Percentiles rank a stretch among this genome's conserved stretches.
Evolutionary conservation across 176 grass and related monocot species (phyloP).

Genomic region (Poa pratensis): DNA sequence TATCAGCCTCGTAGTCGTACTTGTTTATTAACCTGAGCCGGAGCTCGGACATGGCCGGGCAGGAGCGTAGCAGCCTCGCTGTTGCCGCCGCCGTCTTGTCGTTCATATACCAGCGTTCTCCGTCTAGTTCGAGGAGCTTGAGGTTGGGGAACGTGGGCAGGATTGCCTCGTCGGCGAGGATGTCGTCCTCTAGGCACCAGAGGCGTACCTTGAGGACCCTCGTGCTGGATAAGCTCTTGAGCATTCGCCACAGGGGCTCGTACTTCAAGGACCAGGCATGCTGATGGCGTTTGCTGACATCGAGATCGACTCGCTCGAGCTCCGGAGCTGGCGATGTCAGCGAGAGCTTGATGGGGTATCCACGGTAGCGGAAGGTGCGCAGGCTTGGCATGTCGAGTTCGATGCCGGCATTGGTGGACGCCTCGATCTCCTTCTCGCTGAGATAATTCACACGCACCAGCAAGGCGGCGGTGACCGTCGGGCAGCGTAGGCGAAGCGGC

Average conservation of each 20-base stretch:
- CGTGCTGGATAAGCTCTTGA: background rate
- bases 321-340: too few species aligned
- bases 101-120: background rate
- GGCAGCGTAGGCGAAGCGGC: too few species aligned
- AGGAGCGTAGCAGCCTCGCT: background rate
- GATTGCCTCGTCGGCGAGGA: background rate
- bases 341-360: too few species aligned
- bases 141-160: slow-evolving; percentile 3
- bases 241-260: background rate
- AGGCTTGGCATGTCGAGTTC: too few species aligned
- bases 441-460: too few species aligned
- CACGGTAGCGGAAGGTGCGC: too few species aligned
- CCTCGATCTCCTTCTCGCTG: too few species aligned
- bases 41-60: slow-evolving; percentile 10
- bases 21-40: background rate
- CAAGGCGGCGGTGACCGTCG: too few species aligned
- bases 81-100: background rate
- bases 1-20: too few species aligned
- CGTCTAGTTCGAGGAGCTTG: background rate
- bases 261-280: background rate
- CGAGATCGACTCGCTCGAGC: too few species aligned
- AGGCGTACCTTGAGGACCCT: background rate
- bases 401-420: too few species aligned
- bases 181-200: background rate
- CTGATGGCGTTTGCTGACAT: background rate